Percentiles rank a stretch among this genome's conserved stretches.
Evolutionary conservation across 108 stramenopile species (phyloP).

Genomic region (Cylindrotheca closterium): DNA sequence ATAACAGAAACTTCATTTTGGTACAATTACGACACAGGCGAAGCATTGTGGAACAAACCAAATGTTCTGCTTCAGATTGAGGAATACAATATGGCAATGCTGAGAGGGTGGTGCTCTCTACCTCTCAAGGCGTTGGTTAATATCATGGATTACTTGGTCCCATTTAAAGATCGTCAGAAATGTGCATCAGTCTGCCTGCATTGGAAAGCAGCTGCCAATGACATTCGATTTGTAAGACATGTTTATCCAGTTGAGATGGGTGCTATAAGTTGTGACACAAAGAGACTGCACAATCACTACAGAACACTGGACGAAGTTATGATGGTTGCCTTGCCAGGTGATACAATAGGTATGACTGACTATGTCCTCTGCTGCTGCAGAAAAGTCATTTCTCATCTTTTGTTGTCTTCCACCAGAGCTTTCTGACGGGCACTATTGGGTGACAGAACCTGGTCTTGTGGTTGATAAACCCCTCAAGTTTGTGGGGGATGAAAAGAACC

Average conservation of each 20-base stretch:
- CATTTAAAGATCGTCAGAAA: constrained; percentile 63
- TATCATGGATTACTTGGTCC: constrained; percentile 69
- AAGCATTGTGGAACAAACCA: constrained; percentile 81
- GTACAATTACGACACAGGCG: constrained; percentile 89
- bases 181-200: constrained; percentile 58
- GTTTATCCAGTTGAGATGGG: constrained; percentile 86
- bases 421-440: constrained; percentile 86
- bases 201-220: constrained; percentile 67
- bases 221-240: constrained; percentile 74
- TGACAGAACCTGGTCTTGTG: constrained; percentile 59
- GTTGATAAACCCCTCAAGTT: constrained; percentile 62
- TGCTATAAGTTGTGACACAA: constrained; percentile 51
- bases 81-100: constrained; percentile 45
- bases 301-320: constrained; percentile 71
- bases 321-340: constrained; percentile 64
- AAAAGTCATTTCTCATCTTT: neutral
- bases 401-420: constrained; percentile 42
- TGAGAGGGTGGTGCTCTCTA: constrained; percentile 58
- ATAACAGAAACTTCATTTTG: constrained; percentile 56
- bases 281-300: constrained; percentile 69
- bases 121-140: constrained; percentile 54
- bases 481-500: constrained; percentile 82
- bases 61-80: constrained; percentile 61
- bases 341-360: constrained; percentile 65
- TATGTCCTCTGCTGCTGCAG: neutral